A percentile compares a stretch with the other conserved stretches of the same genome.
Evolutionary conservation across 2,329 filamentous ascomycete genomes (phyloP).

Genomic region (Lecanosticta acicola): DNA sequence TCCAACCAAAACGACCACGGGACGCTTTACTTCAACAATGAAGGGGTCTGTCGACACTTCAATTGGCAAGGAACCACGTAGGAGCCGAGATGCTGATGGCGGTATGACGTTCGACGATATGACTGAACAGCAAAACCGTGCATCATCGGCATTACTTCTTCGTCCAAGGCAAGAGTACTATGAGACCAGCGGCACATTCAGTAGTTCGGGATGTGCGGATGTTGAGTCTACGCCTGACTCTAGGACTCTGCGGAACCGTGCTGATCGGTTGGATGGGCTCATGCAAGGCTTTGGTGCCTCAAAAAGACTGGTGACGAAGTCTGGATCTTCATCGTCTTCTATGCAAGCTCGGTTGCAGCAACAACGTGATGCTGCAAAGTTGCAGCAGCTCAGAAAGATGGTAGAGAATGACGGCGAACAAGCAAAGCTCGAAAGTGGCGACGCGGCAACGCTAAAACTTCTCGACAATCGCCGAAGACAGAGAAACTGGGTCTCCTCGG

Average conservation of each 20-base stretch:
- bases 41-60: too few relatives aligned
- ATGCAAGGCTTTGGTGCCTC: background rate
- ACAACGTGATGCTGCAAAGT: background rate
- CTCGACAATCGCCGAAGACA: background rate
- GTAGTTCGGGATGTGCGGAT: background rate
- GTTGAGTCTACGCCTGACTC: background rate
- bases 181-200: conserved; percentile 2
- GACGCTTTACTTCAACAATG: too few relatives aligned
- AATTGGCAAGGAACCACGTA: conserved; percentile 4
- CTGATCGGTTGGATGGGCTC: background rate
- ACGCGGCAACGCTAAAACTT: background rate
- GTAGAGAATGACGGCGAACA: background rate
- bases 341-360: background rate
- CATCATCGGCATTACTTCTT: background rate
- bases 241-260: background rate
- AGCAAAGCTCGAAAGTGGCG: background rate
- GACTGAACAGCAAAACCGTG: background rate
- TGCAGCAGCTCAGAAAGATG: background rate
- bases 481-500: background rate
- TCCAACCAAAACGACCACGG: background rate
- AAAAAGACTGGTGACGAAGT: background rate
- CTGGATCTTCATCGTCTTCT: background rate
- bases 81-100: conserved; percentile 3
- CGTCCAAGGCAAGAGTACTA: background rate
- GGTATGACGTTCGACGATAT: conserved; percentile 4